These are phyloP conservation scores for Trichoderma parareesei DNA, from an alignment of 495 filamentous ascomycete genomes.

Conservation along the genomic window DNA sequence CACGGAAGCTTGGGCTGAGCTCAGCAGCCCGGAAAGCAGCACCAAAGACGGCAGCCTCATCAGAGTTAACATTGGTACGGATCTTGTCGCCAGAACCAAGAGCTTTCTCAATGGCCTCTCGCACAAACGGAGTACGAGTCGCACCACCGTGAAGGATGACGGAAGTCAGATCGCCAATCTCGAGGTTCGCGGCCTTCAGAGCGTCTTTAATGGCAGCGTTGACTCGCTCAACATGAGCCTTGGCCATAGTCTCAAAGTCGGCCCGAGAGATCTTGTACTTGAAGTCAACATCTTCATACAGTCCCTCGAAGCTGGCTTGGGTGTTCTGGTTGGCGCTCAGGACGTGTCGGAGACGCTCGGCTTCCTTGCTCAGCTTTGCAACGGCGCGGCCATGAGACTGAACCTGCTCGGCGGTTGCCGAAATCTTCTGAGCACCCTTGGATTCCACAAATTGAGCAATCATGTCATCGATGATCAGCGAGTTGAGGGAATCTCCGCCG, in stretches of 20 bases:
- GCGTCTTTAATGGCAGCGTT: slow-evolving; percentile 63
- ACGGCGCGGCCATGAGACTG: slow-evolving; percentile 73
- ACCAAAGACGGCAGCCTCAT: slow-evolving; percentile 95
- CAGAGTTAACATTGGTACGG: slow-evolving; percentile 88
- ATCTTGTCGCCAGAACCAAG: slow-evolving; percentile 69
- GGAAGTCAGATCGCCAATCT: slow-evolving; percentile 72
- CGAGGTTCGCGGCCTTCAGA: slow-evolving; percentile 61
- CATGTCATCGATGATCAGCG: slow-evolving; percentile 82
- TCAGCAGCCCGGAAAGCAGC: slow-evolving; percentile 90
- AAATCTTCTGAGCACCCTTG: slow-evolving; percentile 58
- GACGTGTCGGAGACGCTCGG: slow-evolving; percentile 79
- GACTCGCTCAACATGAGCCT: slow-evolving; percentile 59
- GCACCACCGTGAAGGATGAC: slow-evolving; percentile 90
- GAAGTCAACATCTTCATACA: slow-evolving; percentile 90
- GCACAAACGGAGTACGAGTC: slow-evolving; percentile 87
- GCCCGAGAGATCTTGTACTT: slow-evolving; percentile 78
- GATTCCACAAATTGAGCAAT: slow-evolving; percentile 65
- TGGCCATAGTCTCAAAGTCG: slow-evolving; percentile 76
- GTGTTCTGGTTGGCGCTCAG: slow-evolving; percentile 89
- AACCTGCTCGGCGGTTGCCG: slow-evolving; percentile 50
- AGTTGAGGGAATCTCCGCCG: slow-evolving; percentile 84
- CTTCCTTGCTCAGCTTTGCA: slow-evolving; percentile 84
- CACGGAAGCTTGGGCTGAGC: slow-evolving; percentile 86
- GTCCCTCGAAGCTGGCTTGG: slow-evolving; percentile 68
- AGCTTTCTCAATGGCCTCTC: slow-evolving; percentile 74